These are phyloP conservation scores for Neurospora hispaniola DNA, from an alignment of 495 filamentous ascomycete species.

Conservation along the genomic window DNA sequence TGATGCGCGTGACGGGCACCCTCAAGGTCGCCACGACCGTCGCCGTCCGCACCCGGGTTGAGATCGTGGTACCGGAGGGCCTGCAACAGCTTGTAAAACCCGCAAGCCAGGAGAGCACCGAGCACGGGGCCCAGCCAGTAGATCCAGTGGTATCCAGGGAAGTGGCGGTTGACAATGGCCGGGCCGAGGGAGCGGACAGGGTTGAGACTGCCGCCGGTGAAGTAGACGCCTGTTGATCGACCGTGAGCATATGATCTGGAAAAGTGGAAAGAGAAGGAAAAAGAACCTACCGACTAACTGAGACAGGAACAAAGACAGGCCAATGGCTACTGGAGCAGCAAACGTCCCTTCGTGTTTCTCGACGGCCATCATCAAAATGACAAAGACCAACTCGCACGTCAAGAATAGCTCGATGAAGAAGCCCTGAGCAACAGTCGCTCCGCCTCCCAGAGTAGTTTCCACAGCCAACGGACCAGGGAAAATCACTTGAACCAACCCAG, in stretches of 20 bases:
- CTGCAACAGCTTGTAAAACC: conserved; percentile 58
- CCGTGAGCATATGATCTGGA: neutral
- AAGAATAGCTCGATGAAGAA: conserved; percentile 74
- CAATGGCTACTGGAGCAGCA: conserved; percentile 70
- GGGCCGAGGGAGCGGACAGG: conserved; percentile 49
- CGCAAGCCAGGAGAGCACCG: conserved; percentile 51
- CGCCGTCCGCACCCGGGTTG: conserved; percentile 40
- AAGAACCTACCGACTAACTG: conserved; percentile 46
- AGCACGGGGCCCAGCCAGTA: conserved; percentile 51
- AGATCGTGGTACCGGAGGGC: conserved; percentile 62
- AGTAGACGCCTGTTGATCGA: conserved; percentile 37
- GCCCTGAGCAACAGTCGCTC: conserved; percentile 48
- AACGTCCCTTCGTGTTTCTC: conserved; percentile 77
- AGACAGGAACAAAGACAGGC: conserved; percentile 58
- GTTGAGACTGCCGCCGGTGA: conserved; percentile 51
- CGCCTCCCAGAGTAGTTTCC: conserved; percentile 46
- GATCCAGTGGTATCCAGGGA: conserved; percentile 63
- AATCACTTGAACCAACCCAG: conserved; percentile 45
- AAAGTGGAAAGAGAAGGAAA: neutral
- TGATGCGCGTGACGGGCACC: neutral
- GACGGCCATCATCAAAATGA: conserved; percentile 72
- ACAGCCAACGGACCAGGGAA: conserved; percentile 54
- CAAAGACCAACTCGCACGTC: conserved; percentile 64
- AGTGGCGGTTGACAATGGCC: conserved; percentile 44
- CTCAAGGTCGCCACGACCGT: conserved; percentile 12